These are phyloP conservation scores for Cryptococcus sp. DNA, from an alignment of 1,284 basidiomycete genomes.

Conservation along the genomic window DNA sequence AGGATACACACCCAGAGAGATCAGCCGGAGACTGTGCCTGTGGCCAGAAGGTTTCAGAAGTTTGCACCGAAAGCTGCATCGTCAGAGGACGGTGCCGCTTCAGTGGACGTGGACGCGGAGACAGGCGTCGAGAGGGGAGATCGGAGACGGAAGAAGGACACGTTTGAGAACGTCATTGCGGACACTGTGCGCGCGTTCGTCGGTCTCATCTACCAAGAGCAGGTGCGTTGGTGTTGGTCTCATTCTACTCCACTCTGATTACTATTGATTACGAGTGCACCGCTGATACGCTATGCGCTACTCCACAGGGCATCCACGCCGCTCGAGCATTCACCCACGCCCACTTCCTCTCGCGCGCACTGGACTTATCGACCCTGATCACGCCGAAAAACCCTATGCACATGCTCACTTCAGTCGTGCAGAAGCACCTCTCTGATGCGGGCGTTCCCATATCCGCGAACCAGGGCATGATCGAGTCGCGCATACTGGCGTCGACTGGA, in stretches of 20 bases:
- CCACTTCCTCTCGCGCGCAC: constrained; percentile 78
- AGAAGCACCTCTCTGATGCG: constrained; percentile 60
- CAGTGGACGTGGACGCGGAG: background rate
- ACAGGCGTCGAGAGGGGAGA: constrained; percentile 7
- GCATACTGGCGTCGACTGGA: constrained; percentile 90
- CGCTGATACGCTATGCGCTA: constrained; percentile 29
- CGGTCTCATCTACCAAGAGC: constrained; percentile 59
- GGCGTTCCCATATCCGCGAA: constrained; percentile 55
- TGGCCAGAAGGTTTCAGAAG: constrained; percentile 31
- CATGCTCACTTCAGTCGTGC: constrained; percentile 73
- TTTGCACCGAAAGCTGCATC: background rate
- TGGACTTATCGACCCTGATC: constrained; percentile 79
- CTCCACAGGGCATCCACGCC: constrained; percentile 72
- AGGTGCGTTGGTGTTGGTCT: constrained; percentile 45
- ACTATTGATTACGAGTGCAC: background rate
- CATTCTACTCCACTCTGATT: constrained; percentile 13
- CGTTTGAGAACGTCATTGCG: constrained; percentile 53
- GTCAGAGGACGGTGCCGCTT: constrained; percentile 6
- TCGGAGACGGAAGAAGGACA: constrained; percentile 20
- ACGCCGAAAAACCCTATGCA: constrained; percentile 86
- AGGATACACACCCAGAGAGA: constrained; percentile 1
- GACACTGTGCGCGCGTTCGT: constrained; percentile 57
- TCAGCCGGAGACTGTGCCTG: constrained; percentile 25
- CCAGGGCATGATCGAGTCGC: constrained; percentile 37
- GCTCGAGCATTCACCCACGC: constrained; percentile 82